These are phyloP conservation scores for Lyophyllum semitale DNA, from an alignment of 768 basidiomycete species.

Conservation along the genomic window DNA sequence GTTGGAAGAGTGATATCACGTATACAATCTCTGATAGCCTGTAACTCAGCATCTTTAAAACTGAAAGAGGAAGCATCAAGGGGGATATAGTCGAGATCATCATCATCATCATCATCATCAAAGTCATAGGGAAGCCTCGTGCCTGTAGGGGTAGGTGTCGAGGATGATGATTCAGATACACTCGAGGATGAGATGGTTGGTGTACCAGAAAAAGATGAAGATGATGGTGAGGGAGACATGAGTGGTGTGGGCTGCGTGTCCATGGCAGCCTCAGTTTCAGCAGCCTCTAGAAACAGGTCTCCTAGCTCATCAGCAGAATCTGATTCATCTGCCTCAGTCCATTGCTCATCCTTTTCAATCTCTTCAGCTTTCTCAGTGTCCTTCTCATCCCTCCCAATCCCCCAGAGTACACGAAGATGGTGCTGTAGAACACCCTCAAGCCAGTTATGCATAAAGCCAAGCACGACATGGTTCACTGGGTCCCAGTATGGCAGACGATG, in stretches of 20 bases:
- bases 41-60: slow-evolving; percentile 3
- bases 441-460: no score
- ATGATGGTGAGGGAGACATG: neutral
- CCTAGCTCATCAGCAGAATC: slow-evolving; percentile 16
- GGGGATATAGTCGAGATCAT: slow-evolving; percentile 1
- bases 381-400: slow-evolving; percentile 20
- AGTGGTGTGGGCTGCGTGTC: neutral
- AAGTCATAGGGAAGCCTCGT: neutral
- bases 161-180: neutral
- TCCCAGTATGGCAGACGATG: no score
- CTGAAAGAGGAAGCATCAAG: neutral
- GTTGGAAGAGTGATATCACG: no score
- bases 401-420: slow-evolving; percentile 17
- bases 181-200: neutral
- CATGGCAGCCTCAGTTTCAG: neutral
- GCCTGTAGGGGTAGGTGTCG: neutral
- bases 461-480: no score
- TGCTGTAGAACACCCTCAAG: no score
- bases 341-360: slow-evolving; percentile 15
- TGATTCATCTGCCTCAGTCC: slow-evolving; percentile 17
- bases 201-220: neutral
- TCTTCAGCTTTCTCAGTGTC: slow-evolving; percentile 1
- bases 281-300: slow-evolving; percentile 7
- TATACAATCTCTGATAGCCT: slow-evolving; percentile 18
- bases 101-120: slow-evolving; percentile 10